Base-by-base conservation (phyloP, 129 eudicot species). In the Ambrosia artemisiifolia region DNA sequence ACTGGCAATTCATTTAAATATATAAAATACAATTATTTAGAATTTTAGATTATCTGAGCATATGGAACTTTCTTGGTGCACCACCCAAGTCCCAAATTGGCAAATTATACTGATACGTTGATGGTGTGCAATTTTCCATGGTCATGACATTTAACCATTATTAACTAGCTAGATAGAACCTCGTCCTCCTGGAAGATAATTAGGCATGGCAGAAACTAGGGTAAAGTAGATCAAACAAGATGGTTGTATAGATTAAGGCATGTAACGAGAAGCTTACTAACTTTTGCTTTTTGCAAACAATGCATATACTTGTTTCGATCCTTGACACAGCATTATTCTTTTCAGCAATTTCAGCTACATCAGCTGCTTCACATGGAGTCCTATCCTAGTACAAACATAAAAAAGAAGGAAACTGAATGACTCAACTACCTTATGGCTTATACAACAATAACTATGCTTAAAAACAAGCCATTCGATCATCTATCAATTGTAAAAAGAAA, bases 351-450 rank as follows among this genome's bases (percentile, higher is more conserved):
- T 73, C 82, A 62, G 76, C 47, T 20, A 53, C 11, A 74, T 33
- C 75, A 74, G 64, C 69, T 54, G 71, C 78, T 84, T 74, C 90
- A 79, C 43, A 64, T 81, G 70, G 38, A 65, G 78, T 83, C 77
- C 83, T 79, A 83, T 79, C 93, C 96, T 90, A 82, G 86, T 77
- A 74, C 74, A 83, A 71, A 53, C 73, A 81, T 71, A 36, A 66
- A 18, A 54, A 55, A 7, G 60, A 34, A 16, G 34, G 13, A 73
- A 72, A 55, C 40, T 32, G 47, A 73, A 53, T 17, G 55, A 61
- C 55, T 53, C 47, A 42, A 32, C 71, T 53, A 40, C 47, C 16
- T n/a, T n/a, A n/a, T n/a, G n/a, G n/a, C n/a, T n/a, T n/a, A 30
- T 24, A 42, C 5, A 63, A 32, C 24, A 10, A 73, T 2, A 44